A percentile compares a stretch with the other conserved stretches of the same genome.
These are phyloP conservation scores for Daldinia decipiens DNA, from an alignment of 495 filamentous ascomycete species.

Conservation along the genomic window DNA sequence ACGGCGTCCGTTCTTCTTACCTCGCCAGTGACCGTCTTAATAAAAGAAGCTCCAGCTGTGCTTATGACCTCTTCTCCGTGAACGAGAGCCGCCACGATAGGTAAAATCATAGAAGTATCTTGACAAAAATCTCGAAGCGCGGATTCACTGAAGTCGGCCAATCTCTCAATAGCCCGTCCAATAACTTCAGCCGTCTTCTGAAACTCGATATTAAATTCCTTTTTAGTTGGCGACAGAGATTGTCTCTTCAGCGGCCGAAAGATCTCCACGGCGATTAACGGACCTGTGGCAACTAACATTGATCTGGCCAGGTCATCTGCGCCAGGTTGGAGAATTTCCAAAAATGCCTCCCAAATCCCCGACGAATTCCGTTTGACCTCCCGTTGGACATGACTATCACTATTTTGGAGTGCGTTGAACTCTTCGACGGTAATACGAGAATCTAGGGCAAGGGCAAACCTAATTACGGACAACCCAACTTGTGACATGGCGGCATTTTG, in stretches of 20 bases:
- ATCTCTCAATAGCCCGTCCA: constrained; percentile 75
- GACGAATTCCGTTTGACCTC: constrained; percentile 71
- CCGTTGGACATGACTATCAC: constrained; percentile 68
- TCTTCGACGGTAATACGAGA: constrained; percentile 77
- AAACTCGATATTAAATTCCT: constrained; percentile 77
- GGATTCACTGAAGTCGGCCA: constrained; percentile 75
- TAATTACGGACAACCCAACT: constrained; percentile 70
- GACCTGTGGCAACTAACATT: constrained; percentile 74
- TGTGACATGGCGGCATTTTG: constrained; percentile 55
- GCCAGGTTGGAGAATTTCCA: constrained; percentile 71
- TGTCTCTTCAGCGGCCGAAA: constrained; percentile 65
- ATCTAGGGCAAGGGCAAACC: constrained; percentile 77
- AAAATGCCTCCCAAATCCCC: constrained; percentile 78
- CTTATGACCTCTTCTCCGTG: constrained; percentile 72
- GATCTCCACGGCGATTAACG: constrained; percentile 76
- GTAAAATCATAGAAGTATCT: constrained; percentile 66
- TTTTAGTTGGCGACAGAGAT: constrained; percentile 62
- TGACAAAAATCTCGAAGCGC: constrained; percentile 73
- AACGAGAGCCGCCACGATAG: constrained; percentile 75
- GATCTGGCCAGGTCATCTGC: constrained; percentile 73
- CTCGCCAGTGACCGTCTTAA: constrained; percentile 80
- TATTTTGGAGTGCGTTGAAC: constrained; percentile 68
- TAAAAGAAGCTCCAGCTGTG: constrained; percentile 77
- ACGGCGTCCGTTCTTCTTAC: constrained; percentile 78
- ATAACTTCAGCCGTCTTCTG: constrained; percentile 74